Conservation (phyloP, 345 rosid genomes). For the Conringia planisiliqua region DNA sequence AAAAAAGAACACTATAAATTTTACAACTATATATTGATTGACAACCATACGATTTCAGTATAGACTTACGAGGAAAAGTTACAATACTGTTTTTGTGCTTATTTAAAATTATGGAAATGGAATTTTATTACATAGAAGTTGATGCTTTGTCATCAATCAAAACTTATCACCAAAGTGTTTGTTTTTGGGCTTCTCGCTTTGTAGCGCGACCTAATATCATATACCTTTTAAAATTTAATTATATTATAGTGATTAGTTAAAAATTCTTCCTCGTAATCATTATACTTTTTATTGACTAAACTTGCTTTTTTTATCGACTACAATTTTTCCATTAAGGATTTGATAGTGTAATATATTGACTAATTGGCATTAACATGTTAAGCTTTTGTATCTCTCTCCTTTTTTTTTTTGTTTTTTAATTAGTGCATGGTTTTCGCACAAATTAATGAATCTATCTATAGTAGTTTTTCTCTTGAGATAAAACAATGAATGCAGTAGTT, state of each 20-base stretch:
- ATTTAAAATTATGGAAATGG: background rate
- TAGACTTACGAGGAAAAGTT: background rate
- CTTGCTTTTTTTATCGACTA: background rate
- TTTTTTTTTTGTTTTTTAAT: background rate
- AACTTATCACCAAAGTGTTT: constrained; percentile 5
- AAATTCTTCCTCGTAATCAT: background rate
- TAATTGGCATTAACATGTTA: constrained; percentile 6
- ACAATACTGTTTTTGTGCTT: background rate
- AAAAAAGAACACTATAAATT: background rate
- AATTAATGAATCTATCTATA: background rate
- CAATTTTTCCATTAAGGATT: background rate
- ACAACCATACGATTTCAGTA: background rate
- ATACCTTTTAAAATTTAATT: background rate
- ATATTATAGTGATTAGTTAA: background rate
- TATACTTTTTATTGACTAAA: background rate
- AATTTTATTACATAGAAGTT: constrained; percentile 4
- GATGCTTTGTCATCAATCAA: constrained; percentile 27
- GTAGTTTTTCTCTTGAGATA: background rate
- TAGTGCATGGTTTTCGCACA: background rate
- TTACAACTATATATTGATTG: background rate
- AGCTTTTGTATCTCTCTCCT: background rate
- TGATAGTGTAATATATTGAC: background rate
- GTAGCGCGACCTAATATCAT: constrained; percentile 13
- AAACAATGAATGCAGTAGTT: background rate
- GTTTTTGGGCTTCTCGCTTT: background rate